phyloP scores from a whole-genome alignment of 2,329 filamentous ascomycete species.

The Cryphonectria nitschkei region DNA sequence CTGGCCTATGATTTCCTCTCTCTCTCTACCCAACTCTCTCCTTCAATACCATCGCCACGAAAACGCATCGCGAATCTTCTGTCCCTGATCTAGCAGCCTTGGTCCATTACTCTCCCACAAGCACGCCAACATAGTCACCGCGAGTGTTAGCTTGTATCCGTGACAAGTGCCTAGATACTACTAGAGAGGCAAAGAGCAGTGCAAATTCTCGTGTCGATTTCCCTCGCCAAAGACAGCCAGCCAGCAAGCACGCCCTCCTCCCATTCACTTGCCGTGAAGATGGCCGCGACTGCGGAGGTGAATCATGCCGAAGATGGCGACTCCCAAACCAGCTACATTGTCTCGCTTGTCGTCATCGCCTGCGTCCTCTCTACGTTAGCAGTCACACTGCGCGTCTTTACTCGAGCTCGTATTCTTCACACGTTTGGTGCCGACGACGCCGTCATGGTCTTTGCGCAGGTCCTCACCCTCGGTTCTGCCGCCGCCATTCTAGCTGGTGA shows the following conservation, averaged over 20 bases:
- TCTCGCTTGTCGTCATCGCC: slow-evolving; percentile 33
- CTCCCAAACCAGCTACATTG: slow-evolving; percentile 31
- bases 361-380: slow-evolving; percentile 31
- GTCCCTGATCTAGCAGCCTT: not conserved
- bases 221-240: not conserved
- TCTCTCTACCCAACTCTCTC: not conserved
- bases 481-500: slow-evolving; percentile 35
- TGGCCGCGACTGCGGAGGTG: slow-evolving; percentile 9
- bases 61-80: not conserved
- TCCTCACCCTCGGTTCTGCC: slow-evolving; percentile 32
- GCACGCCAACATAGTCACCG: not conserved
- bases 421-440: slow-evolving; percentile 34
- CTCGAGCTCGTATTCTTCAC: slow-evolving; percentile 31
- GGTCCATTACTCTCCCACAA: not conserved
- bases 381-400: slow-evolving; percentile 33
- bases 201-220: not conserved
- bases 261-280: not conserved
- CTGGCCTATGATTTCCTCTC: not conserved
- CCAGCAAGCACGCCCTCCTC: no score
- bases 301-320: slow-evolving; percentile 33
- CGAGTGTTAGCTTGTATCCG: not conserved
- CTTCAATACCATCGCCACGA: not conserved
- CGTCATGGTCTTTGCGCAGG: slow-evolving; percentile 32
- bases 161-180: not conserved
- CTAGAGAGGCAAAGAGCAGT: not conserved